Evolutionary conservation across 1,284 basidiomycete genomes (phyloP), one percentile per base, ranked within the genome.

Genomic region (Apiotrichum veenhuisii): DNA sequence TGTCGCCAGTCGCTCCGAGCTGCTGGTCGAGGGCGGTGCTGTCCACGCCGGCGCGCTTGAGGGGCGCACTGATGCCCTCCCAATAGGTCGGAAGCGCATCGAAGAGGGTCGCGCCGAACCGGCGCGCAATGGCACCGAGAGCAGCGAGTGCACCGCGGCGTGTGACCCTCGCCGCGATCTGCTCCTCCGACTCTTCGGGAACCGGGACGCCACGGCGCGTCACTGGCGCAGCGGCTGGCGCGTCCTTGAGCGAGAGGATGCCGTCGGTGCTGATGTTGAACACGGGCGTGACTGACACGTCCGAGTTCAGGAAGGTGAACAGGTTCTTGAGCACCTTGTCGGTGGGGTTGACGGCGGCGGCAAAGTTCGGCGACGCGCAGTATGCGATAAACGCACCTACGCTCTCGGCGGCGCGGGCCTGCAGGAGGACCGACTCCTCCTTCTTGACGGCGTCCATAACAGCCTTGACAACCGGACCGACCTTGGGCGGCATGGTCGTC

Each of bases 401-500:
- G 0, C 92, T 87, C 0, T 82, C 81, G 0, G 96, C 94, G 0
- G 92, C 92, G 27, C 94, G 87, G n/a, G 80, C 83, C 75, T 99
- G 96, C 12, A 98, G 81, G 65, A 96, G 87, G 33, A 85, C 59
- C 63, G 95, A 97, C 66, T 91, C 89, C 71, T 98, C 91, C 72
- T 86, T 89, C 91, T 98, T 98, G 79, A 98, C 88, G 37, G 92
- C 91, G 64, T 95, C 96, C 89, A 98, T 98, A 64, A 98, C 86
- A 38, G 91, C 92, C 76, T 96, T 92, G 52, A 99, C 93, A 45
- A 99, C 86, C 0, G 89, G 95, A 64, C 92, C 97, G 61, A 99
- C 87, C 79, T 98, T 98, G 62, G 91, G 85, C 0, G 94, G 93
- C 37, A 90, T 86, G 37, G 84, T 84, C 67, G 83, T 82, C 61